These are phyloP conservation scores for Lactarius sp. DNA, from an alignment of 768 basidiomycete genomes.

Conservation along the genomic window DNA sequence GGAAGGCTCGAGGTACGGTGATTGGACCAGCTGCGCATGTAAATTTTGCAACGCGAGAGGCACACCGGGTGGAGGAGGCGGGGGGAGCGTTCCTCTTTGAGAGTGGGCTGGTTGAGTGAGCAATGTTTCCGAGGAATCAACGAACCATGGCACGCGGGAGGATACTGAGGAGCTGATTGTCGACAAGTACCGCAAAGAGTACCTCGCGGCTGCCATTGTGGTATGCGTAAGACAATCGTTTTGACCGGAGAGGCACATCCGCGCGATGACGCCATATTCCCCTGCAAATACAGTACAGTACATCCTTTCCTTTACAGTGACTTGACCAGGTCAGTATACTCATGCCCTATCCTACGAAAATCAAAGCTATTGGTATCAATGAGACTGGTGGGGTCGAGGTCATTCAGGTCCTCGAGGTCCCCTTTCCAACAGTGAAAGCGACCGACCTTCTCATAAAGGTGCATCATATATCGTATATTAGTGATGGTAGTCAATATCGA, in stretches of 20 bases:
- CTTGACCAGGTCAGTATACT: neutral
- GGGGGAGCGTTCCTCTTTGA: constrained; percentile 31
- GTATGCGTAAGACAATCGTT: too few species aligned
- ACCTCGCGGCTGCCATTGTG: neutral
- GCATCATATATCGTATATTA: neutral
- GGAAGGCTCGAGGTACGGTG: constrained; percentile 65
- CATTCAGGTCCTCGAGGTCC: constrained; percentile 57
- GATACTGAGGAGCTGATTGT: neutral
- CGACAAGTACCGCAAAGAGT: neutral
- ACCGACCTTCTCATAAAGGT: constrained; percentile 55
- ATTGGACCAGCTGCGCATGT: constrained; percentile 50
- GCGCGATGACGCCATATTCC: neutral
- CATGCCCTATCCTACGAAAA: constrained; percentile 55
- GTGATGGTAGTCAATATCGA: neutral
- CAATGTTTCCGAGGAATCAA: constrained; percentile 41
- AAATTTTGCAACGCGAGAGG: constrained; percentile 51
- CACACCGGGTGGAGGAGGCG: constrained; percentile 53
- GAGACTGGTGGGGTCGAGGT: constrained; percentile 77
- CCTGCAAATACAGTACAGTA: too few species aligned
- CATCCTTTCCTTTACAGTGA: neutral
- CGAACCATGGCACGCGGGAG: constrained; percentile 55
- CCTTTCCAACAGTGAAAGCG: constrained; percentile 60
- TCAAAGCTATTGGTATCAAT: constrained; percentile 69
- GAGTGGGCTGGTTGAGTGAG: constrained; percentile 18
- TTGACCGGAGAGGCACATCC: too few species aligned